Conservation (phyloP, 2,329 filamentous ascomycete genomes). For the Epichloe coenophiala region DNA sequence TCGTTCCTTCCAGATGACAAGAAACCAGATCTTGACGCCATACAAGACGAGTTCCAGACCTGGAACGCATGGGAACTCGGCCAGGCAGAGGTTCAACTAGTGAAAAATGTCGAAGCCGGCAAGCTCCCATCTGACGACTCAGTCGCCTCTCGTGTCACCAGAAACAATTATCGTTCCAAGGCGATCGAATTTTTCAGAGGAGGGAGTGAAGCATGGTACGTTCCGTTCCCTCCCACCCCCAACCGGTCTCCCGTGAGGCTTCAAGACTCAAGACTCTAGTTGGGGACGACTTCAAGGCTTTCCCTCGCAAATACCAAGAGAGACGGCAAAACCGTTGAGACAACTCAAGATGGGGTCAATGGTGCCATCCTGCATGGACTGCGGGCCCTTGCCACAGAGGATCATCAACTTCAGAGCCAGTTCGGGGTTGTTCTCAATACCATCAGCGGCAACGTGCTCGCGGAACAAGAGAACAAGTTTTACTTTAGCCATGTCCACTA, state of each 20-base stretch:
- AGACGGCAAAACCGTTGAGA: background rate
- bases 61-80: background rate
- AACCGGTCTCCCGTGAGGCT: background rate
- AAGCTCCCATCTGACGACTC: conserved; percentile 3
- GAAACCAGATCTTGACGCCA: no score
- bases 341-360: background rate
- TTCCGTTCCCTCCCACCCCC: background rate
- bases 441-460: background rate
- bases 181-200: background rate
- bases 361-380: background rate
- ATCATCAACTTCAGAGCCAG: background rate
- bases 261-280: background rate
- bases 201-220: background rate
- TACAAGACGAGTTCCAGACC: no score
- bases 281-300: no score
- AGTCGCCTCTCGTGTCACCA: background rate
- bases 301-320: no score
- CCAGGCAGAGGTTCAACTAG: conserved; percentile 2
- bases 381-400: background rate
- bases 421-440: background rate
- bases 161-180: conserved; percentile 3
- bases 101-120: background rate
- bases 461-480: background rate
- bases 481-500: background rate
- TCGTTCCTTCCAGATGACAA: no score